phyloP scores from a whole-genome alignment of 2,329 filamentous ascomycete genomes.

The Penicillium italicum region DNA sequence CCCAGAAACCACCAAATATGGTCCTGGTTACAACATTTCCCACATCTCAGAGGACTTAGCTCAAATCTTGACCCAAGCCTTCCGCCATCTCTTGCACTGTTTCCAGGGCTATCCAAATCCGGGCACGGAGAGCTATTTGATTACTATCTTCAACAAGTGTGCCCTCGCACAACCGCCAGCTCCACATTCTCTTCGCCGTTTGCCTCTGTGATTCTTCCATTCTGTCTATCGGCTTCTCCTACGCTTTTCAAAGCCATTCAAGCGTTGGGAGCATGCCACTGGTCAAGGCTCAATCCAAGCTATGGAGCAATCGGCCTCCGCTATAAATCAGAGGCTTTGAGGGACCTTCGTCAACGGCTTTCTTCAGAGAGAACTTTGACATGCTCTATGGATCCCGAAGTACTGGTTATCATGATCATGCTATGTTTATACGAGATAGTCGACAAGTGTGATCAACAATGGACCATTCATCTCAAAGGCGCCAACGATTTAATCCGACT shows the following conservation, averaged over 20 bases:
- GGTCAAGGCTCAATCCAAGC: constrained; percentile 30
- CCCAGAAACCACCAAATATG: constrained; percentile 3
- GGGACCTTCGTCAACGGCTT: constrained; percentile 36
- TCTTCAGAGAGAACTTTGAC: constrained; percentile 26
- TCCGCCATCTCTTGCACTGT: constrained; percentile 23
- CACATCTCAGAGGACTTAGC: constrained; percentile 2
- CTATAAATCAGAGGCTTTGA: constrained; percentile 38
- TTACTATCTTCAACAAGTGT: constrained; percentile 42
- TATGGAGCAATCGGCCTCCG: constrained; percentile 35
- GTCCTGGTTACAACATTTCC: constrained; percentile 4
- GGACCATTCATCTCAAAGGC: constrained; percentile 49
- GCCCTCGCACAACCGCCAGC: constrained; percentile 41
- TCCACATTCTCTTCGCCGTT: constrained; percentile 37
- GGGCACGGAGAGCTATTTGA: constrained; percentile 35
- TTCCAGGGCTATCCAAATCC: constrained; percentile 30
- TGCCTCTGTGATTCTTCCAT: constrained; percentile 39
- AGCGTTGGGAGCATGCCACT: constrained; percentile 40
- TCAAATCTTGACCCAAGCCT: constrained; percentile 4
- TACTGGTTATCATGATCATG: constrained; percentile 46
- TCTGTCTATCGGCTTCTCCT: constrained; percentile 38
- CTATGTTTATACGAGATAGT: constrained; percentile 47
- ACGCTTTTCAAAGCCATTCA: constrained; percentile 39
- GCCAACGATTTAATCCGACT: constrained; percentile 48
- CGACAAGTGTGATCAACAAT: constrained; percentile 44
- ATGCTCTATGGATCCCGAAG: constrained; percentile 33